Evolutionary conservation across 2,329 filamentous ascomycete genomes (phyloP).

Genomic region (Cytospora paraplurivora): DNA sequence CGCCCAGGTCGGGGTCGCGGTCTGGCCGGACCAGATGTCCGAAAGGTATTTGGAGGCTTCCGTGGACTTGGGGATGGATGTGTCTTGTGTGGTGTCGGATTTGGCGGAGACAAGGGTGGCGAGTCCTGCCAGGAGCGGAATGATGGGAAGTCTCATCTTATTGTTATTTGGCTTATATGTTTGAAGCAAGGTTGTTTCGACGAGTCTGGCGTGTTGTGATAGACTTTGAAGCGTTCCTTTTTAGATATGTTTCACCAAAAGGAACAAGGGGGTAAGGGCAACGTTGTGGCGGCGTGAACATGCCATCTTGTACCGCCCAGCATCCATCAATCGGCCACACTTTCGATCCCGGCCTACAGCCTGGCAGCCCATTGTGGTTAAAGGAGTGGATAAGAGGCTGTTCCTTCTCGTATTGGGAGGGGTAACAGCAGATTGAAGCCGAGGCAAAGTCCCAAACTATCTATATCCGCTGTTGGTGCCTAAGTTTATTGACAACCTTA

Average conservation of each 20-base stretch:
- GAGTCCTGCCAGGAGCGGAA: conserved; percentile 10
- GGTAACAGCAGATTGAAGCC: background rate
- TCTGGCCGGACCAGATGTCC: conserved; percentile 5
- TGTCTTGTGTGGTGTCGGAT: conserved; percentile 4
- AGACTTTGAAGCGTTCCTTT: no score
- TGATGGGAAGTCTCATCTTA: conserved; percentile 8
- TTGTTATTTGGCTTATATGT: background rate
- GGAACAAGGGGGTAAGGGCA: no score
- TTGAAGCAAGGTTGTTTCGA: background rate
- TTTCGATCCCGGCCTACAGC: no score
- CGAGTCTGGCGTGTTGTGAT: background rate
- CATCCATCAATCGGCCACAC: no score
- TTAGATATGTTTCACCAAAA: no score
- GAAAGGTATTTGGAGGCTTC: conserved; percentile 18
- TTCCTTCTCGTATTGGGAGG: background rate
- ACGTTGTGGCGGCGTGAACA: no score
- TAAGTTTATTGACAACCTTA: background rate
- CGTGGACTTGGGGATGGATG: conserved; percentile 21
- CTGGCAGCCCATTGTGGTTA: background rate
- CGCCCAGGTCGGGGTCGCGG: conserved; percentile 29
- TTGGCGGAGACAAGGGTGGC: conserved; percentile 19
- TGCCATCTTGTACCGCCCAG: no score
- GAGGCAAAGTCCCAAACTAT: background rate
- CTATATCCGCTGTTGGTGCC: background rate
- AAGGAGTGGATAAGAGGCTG: background rate